Percentiles rank a stretch among this genome's conserved stretches.
phyloP scores from a whole-genome alignment of 2,329 filamentous ascomycete genomes.

The Cucurbitaria berberidis region DNA sequence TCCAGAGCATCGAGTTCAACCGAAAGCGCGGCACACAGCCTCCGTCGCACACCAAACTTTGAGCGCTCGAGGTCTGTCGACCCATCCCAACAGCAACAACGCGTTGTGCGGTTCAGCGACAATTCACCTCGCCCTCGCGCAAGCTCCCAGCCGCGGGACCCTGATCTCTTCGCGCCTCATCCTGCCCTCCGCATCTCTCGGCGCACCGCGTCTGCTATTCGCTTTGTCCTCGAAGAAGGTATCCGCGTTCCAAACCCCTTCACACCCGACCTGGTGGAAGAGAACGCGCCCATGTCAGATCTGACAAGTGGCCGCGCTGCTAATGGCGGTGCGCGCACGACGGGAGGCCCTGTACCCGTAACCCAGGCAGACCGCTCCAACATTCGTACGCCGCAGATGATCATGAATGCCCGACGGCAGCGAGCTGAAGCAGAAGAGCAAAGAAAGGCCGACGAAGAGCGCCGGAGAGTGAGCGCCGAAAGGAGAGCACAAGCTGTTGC shows the following conservation, averaged over 20 bases:
- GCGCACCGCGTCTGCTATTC: slow-evolving; percentile 85
- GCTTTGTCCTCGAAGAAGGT: slow-evolving; percentile 90
- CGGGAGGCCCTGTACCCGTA: slow-evolving; percentile 61
- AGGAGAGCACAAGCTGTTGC: slow-evolving; percentile 63
- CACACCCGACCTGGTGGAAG: slow-evolving; percentile 82
- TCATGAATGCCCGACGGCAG: slow-evolving; percentile 85
- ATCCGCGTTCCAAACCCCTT: slow-evolving; percentile 82
- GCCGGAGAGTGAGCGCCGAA: slow-evolving; percentile 61
- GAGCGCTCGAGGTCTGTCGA: slow-evolving; percentile 55
- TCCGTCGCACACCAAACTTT: slow-evolving; percentile 62
- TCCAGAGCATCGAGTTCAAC: slow-evolving; percentile 61
- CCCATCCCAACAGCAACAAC: slow-evolving; percentile 42
- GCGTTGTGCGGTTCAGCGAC: slow-evolving; percentile 46
- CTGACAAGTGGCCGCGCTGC: slow-evolving; percentile 66
- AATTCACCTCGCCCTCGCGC: slow-evolving; percentile 37
- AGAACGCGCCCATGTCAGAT: slow-evolving; percentile 92
- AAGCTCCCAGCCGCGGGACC: slow-evolving; percentile 30
- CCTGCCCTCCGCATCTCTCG: slow-evolving; percentile 75
- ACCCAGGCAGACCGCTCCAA: slow-evolving; percentile 59
- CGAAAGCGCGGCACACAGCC: slow-evolving; percentile 56
- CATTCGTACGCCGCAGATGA: slow-evolving; percentile 83
- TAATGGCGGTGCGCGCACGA: slow-evolving; percentile 64
- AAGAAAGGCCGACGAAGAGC: slow-evolving; percentile 60
- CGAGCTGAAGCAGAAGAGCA: slow-evolving; percentile 65
- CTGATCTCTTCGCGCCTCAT: slow-evolving; percentile 50